Evolutionary conservation across 2,329 filamentous ascomycete genomes (phyloP).

Genomic region (Apiospora hydei): DNA sequence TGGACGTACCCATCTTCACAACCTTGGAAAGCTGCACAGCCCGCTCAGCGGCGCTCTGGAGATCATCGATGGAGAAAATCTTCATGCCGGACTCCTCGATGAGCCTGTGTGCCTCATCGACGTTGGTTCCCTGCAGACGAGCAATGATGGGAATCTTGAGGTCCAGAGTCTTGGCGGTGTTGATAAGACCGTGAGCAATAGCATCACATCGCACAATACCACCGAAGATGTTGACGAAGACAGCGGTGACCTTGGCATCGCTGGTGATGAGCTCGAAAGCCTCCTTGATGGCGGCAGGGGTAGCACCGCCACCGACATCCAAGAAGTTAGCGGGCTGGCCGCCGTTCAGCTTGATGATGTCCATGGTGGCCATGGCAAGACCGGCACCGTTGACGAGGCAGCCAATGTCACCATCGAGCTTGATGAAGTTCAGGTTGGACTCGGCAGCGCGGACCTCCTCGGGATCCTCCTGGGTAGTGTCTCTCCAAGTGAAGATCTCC

Average conservation of each 20-base stretch:
- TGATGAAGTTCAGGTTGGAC: constrained; percentile 99
- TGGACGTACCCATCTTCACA: constrained; percentile 88
- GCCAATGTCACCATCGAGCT: constrained; percentile 98
- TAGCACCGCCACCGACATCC: constrained; percentile 97
- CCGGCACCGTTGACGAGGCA: constrained; percentile 99
- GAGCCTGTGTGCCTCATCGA: constrained; percentile 89
- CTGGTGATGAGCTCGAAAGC: constrained; percentile 99
- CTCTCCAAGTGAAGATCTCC: constrained; percentile 93
- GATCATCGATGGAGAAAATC: constrained; percentile 99
- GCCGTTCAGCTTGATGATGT: constrained; percentile 99
- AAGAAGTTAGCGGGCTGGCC: constrained; percentile 97
- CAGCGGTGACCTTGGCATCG: constrained; percentile 96
- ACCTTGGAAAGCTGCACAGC: constrained; percentile 99
- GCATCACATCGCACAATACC: constrained; percentile 98
- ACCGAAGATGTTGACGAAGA: constrained; percentile 99
- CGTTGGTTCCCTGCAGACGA: constrained; percentile 97
- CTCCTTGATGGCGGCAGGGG: constrained; percentile 93
- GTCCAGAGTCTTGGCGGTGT: constrained; percentile 93
- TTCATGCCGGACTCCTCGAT: constrained; percentile 98
- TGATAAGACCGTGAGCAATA: constrained; percentile 95
- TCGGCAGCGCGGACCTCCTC: constrained; percentile 97
- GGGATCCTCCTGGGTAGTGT: constrained; percentile 92
- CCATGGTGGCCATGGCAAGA: constrained; percentile 99
- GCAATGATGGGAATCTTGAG: constrained; percentile 97
- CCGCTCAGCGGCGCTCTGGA: constrained; percentile 97